A percentile compares a stretch with the other conserved stretches of the same genome.
Evolutionary conservation across 139 green algal genomes (phyloP).

Genomic region (Chloropicon primus): DNA sequence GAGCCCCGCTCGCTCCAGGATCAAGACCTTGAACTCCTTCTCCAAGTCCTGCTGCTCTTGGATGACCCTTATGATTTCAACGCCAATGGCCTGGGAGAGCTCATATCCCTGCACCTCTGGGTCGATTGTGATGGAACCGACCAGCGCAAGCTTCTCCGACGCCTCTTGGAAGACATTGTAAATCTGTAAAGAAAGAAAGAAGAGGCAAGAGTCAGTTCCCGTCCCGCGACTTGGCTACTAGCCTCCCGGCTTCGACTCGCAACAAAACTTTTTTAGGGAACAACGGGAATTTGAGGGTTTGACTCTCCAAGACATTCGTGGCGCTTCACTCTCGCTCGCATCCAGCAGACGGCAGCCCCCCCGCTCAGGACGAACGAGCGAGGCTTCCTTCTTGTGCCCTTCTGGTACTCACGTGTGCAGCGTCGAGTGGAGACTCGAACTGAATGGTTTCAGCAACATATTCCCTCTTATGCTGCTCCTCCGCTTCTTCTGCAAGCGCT

Average conservation of each 20-base stretch:
- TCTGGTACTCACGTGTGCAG: not conserved
- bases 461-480: not conserved
- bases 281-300: too few relatives aligned
- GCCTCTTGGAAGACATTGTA: constrained; percentile 35
- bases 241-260: too few relatives aligned
- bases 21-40: constrained; percentile 15
- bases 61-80: constrained; percentile 60
- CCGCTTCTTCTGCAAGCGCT: not conserved
- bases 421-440: not conserved
- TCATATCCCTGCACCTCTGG: constrained; percentile 19
- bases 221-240: too few relatives aligned
- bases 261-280: too few relatives aligned
- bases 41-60: constrained; percentile 56
- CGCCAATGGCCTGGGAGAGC: constrained; percentile 49
- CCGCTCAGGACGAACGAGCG: too few relatives aligned
- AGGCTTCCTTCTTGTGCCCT: not conserved
- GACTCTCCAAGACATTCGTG: too few relatives aligned
- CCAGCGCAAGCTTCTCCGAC: constrained; percentile 38
- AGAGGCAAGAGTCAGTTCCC: not conserved
- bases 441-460: not conserved
- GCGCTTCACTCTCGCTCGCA: too few relatives aligned
- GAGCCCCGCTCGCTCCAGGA: not conserved
- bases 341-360: too few relatives aligned
- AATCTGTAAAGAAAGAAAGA: constrained; percentile 24
- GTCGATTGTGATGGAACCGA: constrained; percentile 44